Evolutionary conservation across 345 rosid species (phyloP), one percentile per base, ranked within the genome.

Genomic region (Arabidopsis suecica): DNA sequence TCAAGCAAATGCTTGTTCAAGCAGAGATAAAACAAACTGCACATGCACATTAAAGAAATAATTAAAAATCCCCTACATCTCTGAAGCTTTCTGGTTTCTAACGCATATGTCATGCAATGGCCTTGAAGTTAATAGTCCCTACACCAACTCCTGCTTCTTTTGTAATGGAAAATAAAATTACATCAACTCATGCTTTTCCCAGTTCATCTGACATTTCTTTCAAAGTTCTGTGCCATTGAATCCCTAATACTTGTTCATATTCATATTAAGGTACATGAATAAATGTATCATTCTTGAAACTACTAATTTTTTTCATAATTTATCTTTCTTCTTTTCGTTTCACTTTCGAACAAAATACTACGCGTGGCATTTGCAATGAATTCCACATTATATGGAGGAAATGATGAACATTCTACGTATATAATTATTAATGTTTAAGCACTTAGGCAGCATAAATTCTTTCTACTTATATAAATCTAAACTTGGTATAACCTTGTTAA

Each of bases 301-400:
- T 47, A 53, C 74, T 45, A 69, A 50, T 41, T 7, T 63, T 63
- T 42, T 69, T 61, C 75, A 69, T 69, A 36, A 44, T 69, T 53
- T 16, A 54, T 16, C 12, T 67, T 67, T 33, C 69, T 51, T 61
- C 49, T n/a, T 61, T 68, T 37, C 34, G 42, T 69, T 58, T 33
- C 16, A 36, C 75, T 76, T 60, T 41, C 2, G 28, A 16, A 67
- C 44, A 7, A 22, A 14, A 41, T 38, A 68, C 33, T 25, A 61
- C 48, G 69, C 79, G 69, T 76, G 79, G 6, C 65, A 16, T 54
- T 18, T 51, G 34, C 11, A 48, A 45, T 33, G 9, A 34, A 20
- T 50, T 57, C 75, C 76, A 77, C 48, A 54, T 28, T 77, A 48
- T 64, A 77, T 16, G 79, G 79, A 76, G 28, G 65, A 68, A 68